Percentiles rank a stretch among this genome's conserved stretches.
Conservation (phyloP, 148 eudicot species). For the Diospyros kaki region DNA sequence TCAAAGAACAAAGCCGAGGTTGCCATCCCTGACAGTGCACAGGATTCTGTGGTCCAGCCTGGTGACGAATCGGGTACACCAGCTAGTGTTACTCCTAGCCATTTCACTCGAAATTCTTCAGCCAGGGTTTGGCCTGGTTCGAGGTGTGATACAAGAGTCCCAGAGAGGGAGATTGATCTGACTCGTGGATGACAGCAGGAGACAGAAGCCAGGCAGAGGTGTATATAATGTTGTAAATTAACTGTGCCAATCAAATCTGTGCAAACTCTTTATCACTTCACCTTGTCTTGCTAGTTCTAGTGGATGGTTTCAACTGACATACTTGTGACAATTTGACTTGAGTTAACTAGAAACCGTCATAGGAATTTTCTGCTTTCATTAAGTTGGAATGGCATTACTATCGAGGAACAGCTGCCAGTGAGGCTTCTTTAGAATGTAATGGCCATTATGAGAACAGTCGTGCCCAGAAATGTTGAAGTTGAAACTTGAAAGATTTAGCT, state of each 20-base stretch:
- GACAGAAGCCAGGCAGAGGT: conserved; percentile 13
- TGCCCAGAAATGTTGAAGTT: too few species aligned
- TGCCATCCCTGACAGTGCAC: conserved; percentile 24
- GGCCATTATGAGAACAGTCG: too few species aligned
- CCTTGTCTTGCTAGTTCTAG: conserved; percentile 6
- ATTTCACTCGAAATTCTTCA: conserved; percentile 20
- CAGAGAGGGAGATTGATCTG: conserved; percentile 42
- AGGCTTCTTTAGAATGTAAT: too few species aligned
- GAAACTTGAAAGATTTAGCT: too few species aligned
- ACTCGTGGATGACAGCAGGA: conserved; percentile 32
- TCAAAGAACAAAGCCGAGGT: conserved; percentile 38
- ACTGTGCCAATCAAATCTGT: conserved; percentile 8
- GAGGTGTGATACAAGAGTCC: conserved; percentile 27
- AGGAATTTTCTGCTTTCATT: neutral
- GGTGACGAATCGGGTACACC: conserved; percentile 29
- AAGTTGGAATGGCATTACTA: neutral
- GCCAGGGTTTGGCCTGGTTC: conserved; percentile 31
- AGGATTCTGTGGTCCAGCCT: conserved; percentile 19
- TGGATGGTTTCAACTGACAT: conserved; percentile 22
- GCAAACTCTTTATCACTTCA: conserved; percentile 4
- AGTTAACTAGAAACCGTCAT: neutral
- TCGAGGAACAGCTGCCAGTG: too few species aligned
- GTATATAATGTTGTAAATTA: conserved; percentile 21
- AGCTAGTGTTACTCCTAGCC: conserved; percentile 15
- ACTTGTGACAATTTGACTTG: conserved; percentile 10